Base-by-base conservation (phyloP, 345 rosid species). In the Laguncularia racemosa region DNA sequence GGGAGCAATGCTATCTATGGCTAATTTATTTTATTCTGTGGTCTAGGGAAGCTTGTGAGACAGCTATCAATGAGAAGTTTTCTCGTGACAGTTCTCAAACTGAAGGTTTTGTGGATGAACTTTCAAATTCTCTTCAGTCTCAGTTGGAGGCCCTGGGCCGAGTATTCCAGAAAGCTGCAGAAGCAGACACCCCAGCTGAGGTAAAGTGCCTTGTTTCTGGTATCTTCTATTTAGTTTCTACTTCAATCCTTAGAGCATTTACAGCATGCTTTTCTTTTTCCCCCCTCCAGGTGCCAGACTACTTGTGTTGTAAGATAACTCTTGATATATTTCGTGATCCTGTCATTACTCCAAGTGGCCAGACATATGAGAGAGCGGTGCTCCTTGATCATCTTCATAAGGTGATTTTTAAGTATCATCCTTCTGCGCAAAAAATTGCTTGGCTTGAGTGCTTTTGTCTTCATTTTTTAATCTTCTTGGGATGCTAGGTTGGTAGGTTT, bases 271-370 rank as follows among this genome's bases (percentile, higher is more conserved):
- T 45, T n/a, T 63, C 1, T 11, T 21, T 5, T 20, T 51, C 13
- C 8, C 16, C 1, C 2, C 26, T 0, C 50, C 80, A 93, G 99
- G 95, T 93, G 63, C 99, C 99, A 2, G 97, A 83, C 74, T 83
- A 82, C 60, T 71, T 89, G 11, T 89, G 99, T 58, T 89, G 97
- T 74, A 86, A 78, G 60, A 89, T 93, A 14, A 84, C 97, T 20
- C 96, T 93, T 13, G 96, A 89, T 68, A 86, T 89, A 38, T 82
- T 83, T 58, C 84, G 84, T 12, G 99, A 89, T 76, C 97, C 97
- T 46, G 97, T 93, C 58, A 76, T 89, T 51, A 72, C 91, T 64
- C 99, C 97, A 12, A 84, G 96, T 61, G 96, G 99, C 43, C 61
- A 81, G 73, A 71, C 96, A 44, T 93, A 93, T 57, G 97, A 93